Conservation (phyloP, 2,329 filamentous ascomycete species). For the Chrysoporthe puriensis region DNA sequence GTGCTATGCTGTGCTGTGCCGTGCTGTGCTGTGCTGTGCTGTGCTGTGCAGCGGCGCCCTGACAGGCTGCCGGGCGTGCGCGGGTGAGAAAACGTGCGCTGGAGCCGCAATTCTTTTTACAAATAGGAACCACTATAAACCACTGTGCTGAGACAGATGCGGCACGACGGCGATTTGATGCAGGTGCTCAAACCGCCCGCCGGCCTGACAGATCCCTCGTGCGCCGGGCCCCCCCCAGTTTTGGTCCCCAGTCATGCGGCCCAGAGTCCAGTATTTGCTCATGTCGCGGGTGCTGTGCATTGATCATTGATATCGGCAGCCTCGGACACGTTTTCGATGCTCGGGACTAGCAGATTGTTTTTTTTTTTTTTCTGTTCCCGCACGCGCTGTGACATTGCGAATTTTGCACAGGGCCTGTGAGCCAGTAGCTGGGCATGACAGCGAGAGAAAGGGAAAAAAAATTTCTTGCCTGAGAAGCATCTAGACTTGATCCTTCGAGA, state of each 20-base stretch:
- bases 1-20: background rate
- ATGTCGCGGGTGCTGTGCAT: background rate
- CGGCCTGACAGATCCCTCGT: background rate
- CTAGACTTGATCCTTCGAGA: slow-evolving; percentile 14
- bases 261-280: background rate
- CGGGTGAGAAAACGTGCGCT: background rate
- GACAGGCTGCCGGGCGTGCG: background rate
- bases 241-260: background rate
- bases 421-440: background rate
- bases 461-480: background rate
- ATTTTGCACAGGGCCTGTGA: background rate
- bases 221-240: background rate
- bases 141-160: slow-evolving; percentile 6
- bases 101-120: background rate
- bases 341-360: slow-evolving; percentile 7
- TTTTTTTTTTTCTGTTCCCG: background rate
- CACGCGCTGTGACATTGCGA: background rate
- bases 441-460: background rate
- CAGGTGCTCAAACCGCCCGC: background rate
- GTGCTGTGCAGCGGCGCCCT: background rate
- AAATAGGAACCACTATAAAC: slow-evolving; percentile 6
- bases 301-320: slow-evolving; percentile 9
- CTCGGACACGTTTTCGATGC: slow-evolving; percentile 6
- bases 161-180: background rate
- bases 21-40: background rate